Percentiles rank a stretch among this genome's conserved stretches.
These are phyloP conservation scores for Porpolomopsis calyptriformis DNA, from an alignment of 768 basidiomycete species.

Conservation along the genomic window DNA sequence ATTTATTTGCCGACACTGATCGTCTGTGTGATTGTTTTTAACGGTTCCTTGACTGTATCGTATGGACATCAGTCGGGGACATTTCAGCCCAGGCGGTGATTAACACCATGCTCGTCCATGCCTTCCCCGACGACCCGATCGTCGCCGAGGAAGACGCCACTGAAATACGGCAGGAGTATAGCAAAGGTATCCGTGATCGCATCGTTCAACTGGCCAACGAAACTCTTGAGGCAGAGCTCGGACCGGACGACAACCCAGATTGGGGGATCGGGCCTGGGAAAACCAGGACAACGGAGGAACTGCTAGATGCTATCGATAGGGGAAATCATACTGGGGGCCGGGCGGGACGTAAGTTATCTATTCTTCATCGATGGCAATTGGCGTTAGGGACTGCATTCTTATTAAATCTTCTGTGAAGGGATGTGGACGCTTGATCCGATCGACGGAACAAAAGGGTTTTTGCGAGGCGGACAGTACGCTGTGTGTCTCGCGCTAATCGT, in stretches of 20 bases:
- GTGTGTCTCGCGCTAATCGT: constrained; percentile 82
- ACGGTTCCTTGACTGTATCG: not conserved
- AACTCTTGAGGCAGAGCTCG: constrained; percentile 47
- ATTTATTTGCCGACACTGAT: not conserved
- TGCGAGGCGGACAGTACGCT: constrained; percentile 87
- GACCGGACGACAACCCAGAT: constrained; percentile 43
- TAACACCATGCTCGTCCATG: constrained; percentile 60
- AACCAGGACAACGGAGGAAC: constrained; percentile 39
- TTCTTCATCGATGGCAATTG: constrained; percentile 4
- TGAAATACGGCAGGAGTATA: constrained; percentile 49
- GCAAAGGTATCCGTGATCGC: constrained; percentile 39
- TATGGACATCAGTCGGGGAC: constrained; percentile 61
- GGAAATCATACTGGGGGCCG: constrained; percentile 67
- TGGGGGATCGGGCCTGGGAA: constrained; percentile 68
- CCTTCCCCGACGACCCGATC: constrained; percentile 80
- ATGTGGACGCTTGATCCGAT: constrained; percentile 88
- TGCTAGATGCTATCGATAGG: constrained; percentile 81
- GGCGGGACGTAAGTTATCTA: constrained; percentile 53
- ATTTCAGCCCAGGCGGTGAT: constrained; percentile 91
- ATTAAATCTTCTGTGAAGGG: constrained; percentile 29
- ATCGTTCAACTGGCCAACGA: constrained; percentile 81
- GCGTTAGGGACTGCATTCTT: constrained; percentile 1
- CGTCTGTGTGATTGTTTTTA: too few species aligned
- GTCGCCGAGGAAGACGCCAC: constrained; percentile 93
- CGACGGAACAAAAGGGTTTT: constrained; percentile 90